Base-by-base conservation (phyloP, 73 alveolate genomes). In the Tetrahymena thermophila region DNA sequence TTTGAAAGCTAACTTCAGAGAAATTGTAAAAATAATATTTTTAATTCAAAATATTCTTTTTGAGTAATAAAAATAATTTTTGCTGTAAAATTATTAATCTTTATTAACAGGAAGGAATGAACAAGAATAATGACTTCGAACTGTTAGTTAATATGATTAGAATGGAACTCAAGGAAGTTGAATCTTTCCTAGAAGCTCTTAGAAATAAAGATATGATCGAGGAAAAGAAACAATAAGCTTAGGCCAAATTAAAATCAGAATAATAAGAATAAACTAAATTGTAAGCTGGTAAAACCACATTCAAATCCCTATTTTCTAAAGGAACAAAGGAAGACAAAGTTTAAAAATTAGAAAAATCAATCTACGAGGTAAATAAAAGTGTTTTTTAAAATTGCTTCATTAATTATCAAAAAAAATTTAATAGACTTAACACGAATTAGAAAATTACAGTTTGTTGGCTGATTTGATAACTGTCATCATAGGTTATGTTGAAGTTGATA, bases 101-200 rank as follows among this genome's bases (percentile, higher is more conserved):
- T 25, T 37, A 85, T 16, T 35, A 85, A 42, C 85, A 94, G 96
- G 94, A 85, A 44, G 95, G 37, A 35, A 25, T 34, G 44, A 95
- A 85, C 93, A 57, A 93, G 14, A 25, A 31, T 28, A 89, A 95
- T 21, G 94, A 95, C 35, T 95, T 31, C 58, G 97, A 95, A 84
- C 94, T 40, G 4, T 25, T 95, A 21, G 95, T 95, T 43, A 94
- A 95, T 85, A 43, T 95, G 56, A 34, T 95, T 10, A 95, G 97
- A 95, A 95, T 95, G 93, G 97, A 95, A 56, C 94, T 94, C 35
- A 85, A 94, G 35, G 97, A 95, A 95, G 97, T 95, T 21, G 97
- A 95, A 35, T 94, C 97, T 43, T 95, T 95, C 84, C 35, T 71
- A 55, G 97, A 89, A 42, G 94, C 97, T 7, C 85, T 95, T 28